These are phyloP conservation scores for Pyrenophora teres DNA, from an alignment of 2,329 filamentous ascomycete genomes.

Conservation along the genomic window DNA sequence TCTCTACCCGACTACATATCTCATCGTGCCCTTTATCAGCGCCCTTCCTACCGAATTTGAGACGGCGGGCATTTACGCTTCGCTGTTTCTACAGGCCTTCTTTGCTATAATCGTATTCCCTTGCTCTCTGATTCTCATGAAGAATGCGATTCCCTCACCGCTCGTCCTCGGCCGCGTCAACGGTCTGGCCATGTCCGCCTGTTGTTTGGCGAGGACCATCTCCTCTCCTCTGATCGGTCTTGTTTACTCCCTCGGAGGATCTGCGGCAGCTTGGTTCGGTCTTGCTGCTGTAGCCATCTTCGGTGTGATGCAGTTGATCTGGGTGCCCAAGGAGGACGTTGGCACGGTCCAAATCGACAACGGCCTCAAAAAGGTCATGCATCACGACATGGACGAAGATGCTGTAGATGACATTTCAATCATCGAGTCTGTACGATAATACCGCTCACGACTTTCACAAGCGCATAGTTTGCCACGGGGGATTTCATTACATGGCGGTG, in stretches of 20 bases:
- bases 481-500: not conserved
- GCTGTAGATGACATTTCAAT: slow-evolving; percentile 36
- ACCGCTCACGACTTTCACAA: not conserved
- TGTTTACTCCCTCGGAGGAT: slow-evolving; percentile 66
- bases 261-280: slow-evolving; percentile 65
- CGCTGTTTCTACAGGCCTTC: slow-evolving; percentile 67
- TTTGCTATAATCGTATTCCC: slow-evolving; percentile 71
- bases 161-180: slow-evolving; percentile 71
- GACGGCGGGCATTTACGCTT: slow-evolving; percentile 66
- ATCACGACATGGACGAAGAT: slow-evolving; percentile 28
- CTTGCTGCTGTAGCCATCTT: slow-evolving; percentile 60
- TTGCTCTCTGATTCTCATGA: slow-evolving; percentile 73
- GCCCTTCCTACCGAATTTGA: slow-evolving; percentile 59
- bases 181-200: slow-evolving; percentile 68
- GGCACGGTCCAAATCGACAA: slow-evolving; percentile 40
- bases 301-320: slow-evolving; percentile 61
- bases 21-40: slow-evolving; percentile 70
- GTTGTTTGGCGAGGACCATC: slow-evolving; percentile 70
- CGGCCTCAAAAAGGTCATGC: slow-evolving; percentile 36
- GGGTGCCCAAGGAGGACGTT: slow-evolving; percentile 56
- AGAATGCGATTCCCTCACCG: slow-evolving; percentile 69
- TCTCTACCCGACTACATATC: slow-evolving; percentile 69
- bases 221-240: slow-evolving; percentile 70
- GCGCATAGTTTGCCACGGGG: not conserved
- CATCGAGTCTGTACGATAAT: slow-evolving; percentile 34